phyloP scores from a whole-genome alignment of 2,329 filamentous ascomycete genomes.

The Epichloe amarillans region DNA sequence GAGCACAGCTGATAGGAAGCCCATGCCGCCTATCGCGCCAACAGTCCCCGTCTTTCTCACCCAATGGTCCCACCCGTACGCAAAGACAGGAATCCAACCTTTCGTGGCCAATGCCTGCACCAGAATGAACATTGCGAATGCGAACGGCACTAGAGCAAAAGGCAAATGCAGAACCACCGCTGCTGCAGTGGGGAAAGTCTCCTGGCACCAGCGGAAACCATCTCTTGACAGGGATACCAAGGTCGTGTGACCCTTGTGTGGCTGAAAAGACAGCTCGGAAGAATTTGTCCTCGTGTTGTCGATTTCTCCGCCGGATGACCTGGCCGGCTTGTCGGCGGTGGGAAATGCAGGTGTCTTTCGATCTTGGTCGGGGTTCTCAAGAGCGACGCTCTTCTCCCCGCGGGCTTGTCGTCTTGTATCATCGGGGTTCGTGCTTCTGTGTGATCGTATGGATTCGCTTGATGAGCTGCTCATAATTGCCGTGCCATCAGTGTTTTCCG shows the following conservation, averaged over 20 bases:
- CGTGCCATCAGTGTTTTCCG: slow-evolving; percentile 7
- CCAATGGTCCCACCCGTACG: slow-evolving; percentile 62
- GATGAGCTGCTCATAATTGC: slow-evolving; percentile 4
- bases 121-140: slow-evolving; percentile 61
- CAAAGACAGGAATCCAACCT: slow-evolving; percentile 62
- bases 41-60: slow-evolving; percentile 55
- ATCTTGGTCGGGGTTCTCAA: not conserved
- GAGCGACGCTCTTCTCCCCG: not conserved
- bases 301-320: not conserved
- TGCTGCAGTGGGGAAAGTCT: slow-evolving; percentile 57
- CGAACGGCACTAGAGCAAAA: slow-evolving; percentile 56
- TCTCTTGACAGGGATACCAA: slow-evolving; percentile 36
- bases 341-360: not conserved
- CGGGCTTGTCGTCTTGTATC: not conserved
- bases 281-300: not conserved
- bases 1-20: slow-evolving; percentile 54
- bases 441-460: slow-evolving; percentile 1
- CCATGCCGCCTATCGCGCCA: slow-evolving; percentile 59
- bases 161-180: slow-evolving; percentile 54
- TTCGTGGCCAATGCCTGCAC: slow-evolving; percentile 61
- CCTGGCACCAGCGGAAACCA: slow-evolving; percentile 44
- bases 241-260: slow-evolving; percentile 23
- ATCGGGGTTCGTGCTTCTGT: not conserved
- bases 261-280: slow-evolving; percentile 4
- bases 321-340: not conserved